Evolutionary conservation across 2,329 filamentous ascomycete species (phyloP), one percentile per base, ranked within the genome.

Genomic region (Paraphaeosphaeria sporulosa): DNA sequence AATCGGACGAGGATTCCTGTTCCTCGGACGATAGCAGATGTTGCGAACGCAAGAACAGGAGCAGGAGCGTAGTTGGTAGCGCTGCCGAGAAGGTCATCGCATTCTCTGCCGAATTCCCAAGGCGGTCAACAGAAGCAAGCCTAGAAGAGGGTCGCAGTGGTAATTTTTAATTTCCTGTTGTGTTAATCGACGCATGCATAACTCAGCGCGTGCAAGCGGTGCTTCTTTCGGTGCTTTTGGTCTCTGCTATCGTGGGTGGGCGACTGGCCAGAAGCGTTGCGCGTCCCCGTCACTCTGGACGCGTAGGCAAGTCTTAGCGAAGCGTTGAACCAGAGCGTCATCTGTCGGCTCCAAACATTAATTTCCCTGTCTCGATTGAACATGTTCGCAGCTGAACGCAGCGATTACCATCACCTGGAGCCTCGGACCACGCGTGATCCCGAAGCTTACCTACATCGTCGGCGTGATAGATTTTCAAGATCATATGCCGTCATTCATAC

Each of bases 251-350:
- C 30, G n/a, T n/a, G n/a, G n/a, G n/a, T n/a, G n/a, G n/a, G 9
- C 40, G n/a, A 43, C 7, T 23, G 17, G 48, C n/a, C 19, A 4
- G 19, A 32, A 27, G n/a, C n/a, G n/a, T 30, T 50, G 38, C 32
- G 48, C 48, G 48, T 50, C 32, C 40, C 32, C 38, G 48, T 50
- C 13, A 30, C 27, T 30, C 27, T 15, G 48, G 30, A 27, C 48
- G 36, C 46, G 21, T 21, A 49, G 7, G 30, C n/a, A 48, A 23
- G 30, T 36, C 30, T 23, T 50, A 7, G n/a, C 23, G 48, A 36
- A 36, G 9, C 30, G 30, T 21, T 48, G 23, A 32, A 48, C 19
- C 46, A 27, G 13, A 48, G 40, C 40, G 19, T n/a, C n/a, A 43
- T 43, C n/a, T 43, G 21, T 43, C 40, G 36, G 36, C 36, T 40